A percentile compares a stretch with the other conserved stretches of the same genome.
These are phyloP conservation scores for Seiridium unicorne DNA, from an alignment of 2,329 filamentous ascomycete species.

Conservation along the genomic window DNA sequence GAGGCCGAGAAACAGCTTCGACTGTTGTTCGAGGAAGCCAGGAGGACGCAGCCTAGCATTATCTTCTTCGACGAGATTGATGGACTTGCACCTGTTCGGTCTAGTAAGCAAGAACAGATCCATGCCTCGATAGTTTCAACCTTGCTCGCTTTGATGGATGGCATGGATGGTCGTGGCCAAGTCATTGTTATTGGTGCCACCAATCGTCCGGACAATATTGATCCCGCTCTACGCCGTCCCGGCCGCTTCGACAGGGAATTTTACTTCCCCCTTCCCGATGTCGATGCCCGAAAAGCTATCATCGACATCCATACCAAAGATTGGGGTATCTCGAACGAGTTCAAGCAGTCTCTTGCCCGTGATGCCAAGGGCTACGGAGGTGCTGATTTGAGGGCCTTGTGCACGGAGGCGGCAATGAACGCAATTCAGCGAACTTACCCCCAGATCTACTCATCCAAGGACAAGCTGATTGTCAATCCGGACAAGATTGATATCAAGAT, in stretches of 20 bases:
- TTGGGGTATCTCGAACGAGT: conserved; percentile 78
- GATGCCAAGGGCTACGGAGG: conserved; percentile 95
- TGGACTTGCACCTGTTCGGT: conserved; percentile 90
- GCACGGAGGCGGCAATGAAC: conserved; percentile 93
- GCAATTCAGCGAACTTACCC: conserved; percentile 94
- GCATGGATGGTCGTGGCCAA: conserved; percentile 96
- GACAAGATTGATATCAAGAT: conserved; percentile 81
- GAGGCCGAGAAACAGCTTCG: conserved; percentile 95
- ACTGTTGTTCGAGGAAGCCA: conserved; percentile 90
- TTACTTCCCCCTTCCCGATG: conserved; percentile 90
- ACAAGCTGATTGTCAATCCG: conserved; percentile 87
- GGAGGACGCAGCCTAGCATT: conserved; percentile 95
- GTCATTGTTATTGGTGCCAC: conserved; percentile 99
- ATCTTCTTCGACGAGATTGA: conserved; percentile 99
- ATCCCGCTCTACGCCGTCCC: conserved; percentile 89
- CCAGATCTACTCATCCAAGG: conserved; percentile 88
- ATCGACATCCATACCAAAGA: conserved; percentile 93
- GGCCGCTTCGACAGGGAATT: conserved; percentile 97
- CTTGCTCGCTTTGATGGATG: conserved; percentile 91
- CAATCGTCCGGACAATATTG: conserved; percentile 93
- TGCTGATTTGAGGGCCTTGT: conserved; percentile 89
- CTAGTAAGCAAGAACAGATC: conserved; percentile 98
- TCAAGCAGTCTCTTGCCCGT: conserved; percentile 82
- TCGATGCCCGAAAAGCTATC: conserved; percentile 77
- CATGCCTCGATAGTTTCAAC: conserved; percentile 97